Percentiles rank a stretch among this genome's conserved stretches.
These are phyloP conservation scores for Platanthera guangdongensis DNA, from an alignment of 106 monocot species.

Conservation along the genomic window DNA sequence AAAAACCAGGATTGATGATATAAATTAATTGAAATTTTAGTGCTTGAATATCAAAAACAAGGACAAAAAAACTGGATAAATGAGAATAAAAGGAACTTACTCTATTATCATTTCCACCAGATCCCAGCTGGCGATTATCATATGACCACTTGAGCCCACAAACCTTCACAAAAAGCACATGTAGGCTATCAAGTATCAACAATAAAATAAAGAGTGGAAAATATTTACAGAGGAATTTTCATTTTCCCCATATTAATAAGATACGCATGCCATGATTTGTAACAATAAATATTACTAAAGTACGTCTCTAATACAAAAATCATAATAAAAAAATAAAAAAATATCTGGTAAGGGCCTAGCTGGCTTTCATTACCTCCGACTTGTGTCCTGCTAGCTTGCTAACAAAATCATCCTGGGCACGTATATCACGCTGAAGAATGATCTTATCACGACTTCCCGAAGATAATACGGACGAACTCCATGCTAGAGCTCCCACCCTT, in stretches of 20 bases:
- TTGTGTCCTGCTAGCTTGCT: conserved; percentile 87
- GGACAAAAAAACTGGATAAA: neutral
- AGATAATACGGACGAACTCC: conserved; percentile 89
- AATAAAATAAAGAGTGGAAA: neutral
- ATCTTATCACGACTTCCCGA: conserved; percentile 91
- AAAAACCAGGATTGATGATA: neutral
- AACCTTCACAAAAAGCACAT: conserved; percentile 30
- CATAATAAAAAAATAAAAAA: neutral
- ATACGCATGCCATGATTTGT: neutral
- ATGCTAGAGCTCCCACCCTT: conserved; percentile 85
- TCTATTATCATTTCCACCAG: conserved; percentile 96
- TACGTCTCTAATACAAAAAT: neutral
- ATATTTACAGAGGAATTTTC: neutral
- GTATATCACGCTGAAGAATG: conserved; percentile 92
- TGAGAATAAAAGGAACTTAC: conserved; percentile 30
- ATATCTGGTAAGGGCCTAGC: neutral
- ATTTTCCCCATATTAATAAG: neutral
- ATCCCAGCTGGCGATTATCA: conserved; percentile 94
- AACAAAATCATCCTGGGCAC: conserved; percentile 81
- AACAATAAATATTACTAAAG: neutral
- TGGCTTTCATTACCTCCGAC: conserved; percentile 60
- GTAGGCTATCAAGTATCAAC: neutral
- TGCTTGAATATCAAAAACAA: neutral
- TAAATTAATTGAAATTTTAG: neutral
- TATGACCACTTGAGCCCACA: conserved; percentile 95